These are phyloP conservation scores for Termitomyces eurrhizus DNA, from an alignment of 768 basidiomycete species.

Conservation along the genomic window DNA sequence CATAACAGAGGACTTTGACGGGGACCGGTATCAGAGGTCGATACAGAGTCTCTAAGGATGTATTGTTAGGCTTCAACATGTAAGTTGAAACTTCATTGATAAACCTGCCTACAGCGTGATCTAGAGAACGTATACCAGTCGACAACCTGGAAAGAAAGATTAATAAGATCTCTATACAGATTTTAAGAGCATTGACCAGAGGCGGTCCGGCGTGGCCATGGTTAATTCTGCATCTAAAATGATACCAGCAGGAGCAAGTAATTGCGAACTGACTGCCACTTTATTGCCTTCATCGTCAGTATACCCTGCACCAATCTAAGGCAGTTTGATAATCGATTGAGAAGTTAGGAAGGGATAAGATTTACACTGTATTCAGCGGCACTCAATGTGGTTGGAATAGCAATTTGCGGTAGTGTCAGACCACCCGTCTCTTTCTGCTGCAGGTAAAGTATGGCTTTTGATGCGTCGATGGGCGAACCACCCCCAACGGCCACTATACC, in stretches of 20 bases:
- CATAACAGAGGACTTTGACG: conserved; percentile 59
- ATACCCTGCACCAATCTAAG: conserved; percentile 63
- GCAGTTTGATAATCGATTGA: neutral
- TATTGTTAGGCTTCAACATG: neutral
- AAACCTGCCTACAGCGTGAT: conserved; percentile 68
- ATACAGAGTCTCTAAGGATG: conserved; percentile 57
- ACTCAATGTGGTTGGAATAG: conserved; percentile 76
- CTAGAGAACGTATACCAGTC: conserved; percentile 73
- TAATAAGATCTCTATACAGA: conserved; percentile 5
- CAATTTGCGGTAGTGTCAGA: conserved; percentile 60
- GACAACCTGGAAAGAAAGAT: conserved; percentile 51
- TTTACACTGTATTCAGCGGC: conserved; percentile 71
- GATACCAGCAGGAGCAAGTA: conserved; percentile 66
- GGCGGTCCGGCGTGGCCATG: conserved; percentile 63
- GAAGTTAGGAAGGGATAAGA: neutral
- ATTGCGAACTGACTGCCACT: conserved; percentile 48
- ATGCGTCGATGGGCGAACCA: conserved; percentile 76
- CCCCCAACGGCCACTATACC: conserved; percentile 74
- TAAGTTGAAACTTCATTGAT: neutral
- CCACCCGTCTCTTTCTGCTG: conserved; percentile 55
- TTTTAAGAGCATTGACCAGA: conserved; percentile 48
- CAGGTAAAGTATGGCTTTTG: conserved; percentile 68
- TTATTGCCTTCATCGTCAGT: conserved; percentile 69
- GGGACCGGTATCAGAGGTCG: conserved; percentile 51
- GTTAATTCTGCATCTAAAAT: conserved; percentile 78